These are phyloP conservation scores for Alternaria viburni DNA, from an alignment of 2,329 filamentous ascomycete species.

Conservation along the genomic window DNA sequence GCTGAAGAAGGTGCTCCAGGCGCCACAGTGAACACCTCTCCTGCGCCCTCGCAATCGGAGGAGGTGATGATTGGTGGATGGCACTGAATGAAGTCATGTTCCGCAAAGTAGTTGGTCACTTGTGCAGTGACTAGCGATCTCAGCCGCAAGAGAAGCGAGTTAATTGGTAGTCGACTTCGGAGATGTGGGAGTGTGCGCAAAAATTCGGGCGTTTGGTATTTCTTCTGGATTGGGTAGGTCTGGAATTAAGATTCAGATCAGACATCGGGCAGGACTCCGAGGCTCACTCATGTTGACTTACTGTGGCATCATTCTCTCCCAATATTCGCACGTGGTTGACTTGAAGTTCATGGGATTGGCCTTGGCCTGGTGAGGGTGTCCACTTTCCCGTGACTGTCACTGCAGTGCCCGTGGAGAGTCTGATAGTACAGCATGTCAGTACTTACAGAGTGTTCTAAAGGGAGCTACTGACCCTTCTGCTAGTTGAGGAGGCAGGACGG, in stretches of 20 bases:
- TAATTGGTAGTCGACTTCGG: constrained; percentile 79
- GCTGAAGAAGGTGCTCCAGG: constrained; percentile 33
- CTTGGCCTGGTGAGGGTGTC: constrained; percentile 71
- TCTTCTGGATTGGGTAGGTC: constrained; percentile 94
- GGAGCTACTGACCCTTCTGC: constrained; percentile 69
- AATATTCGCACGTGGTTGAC: constrained; percentile 72
- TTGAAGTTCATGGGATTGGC: constrained; percentile 81
- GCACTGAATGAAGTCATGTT: constrained; percentile 76
- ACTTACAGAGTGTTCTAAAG: neutral
- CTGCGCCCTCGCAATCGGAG: constrained; percentile 95
- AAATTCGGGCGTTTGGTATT: constrained; percentile 89
- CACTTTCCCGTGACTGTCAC: constrained; percentile 80
- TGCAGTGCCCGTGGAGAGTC: constrained; percentile 80
- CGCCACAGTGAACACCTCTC: constrained; percentile 82
- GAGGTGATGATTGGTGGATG: constrained; percentile 95
- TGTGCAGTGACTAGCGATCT: constrained; percentile 79
- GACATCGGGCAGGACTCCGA: constrained; percentile 9
- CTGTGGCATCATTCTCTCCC: constrained; percentile 79
- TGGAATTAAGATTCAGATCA: constrained; percentile 49
- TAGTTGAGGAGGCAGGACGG: constrained; percentile 74
- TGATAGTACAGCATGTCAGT: constrained; percentile 49
- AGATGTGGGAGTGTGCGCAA: constrained; percentile 88
- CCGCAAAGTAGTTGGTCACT: constrained; percentile 76
- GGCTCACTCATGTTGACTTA: constrained; percentile 54
- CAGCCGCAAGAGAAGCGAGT: constrained; percentile 79